phyloP scores from a whole-genome alignment of 257 asterid species.

The Voacanga thouarsii region DNA sequence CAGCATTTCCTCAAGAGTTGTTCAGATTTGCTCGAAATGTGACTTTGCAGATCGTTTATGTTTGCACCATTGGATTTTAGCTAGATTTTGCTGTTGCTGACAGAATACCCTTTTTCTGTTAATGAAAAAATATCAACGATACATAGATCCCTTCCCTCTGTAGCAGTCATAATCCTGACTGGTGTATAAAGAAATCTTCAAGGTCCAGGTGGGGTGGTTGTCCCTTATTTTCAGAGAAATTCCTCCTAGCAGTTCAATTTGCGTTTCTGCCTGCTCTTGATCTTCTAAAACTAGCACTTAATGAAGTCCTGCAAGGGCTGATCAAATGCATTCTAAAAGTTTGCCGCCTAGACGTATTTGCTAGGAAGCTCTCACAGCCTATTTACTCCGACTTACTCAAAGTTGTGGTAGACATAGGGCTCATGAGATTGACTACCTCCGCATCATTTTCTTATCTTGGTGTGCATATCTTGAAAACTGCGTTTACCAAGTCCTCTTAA shows the following conservation, averaged over 20 bases:
- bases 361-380: no score
- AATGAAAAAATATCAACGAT: not conserved
- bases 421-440: no score
- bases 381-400: no score
- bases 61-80: no score
- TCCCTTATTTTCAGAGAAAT: constrained; percentile 5
- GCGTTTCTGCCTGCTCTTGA: not conserved
- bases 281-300: not conserved
- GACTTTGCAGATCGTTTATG: no score
- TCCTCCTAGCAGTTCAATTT: not conserved
- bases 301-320: not conserved
- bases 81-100: no score
- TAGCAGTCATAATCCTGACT: not conserved
- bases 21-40: no score
- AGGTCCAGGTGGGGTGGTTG: not conserved
- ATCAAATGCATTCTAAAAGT: no score
- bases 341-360: no score
- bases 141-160: not conserved
- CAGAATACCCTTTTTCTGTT: not conserved
- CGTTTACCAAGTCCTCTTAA: not conserved
- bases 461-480: not conserved
- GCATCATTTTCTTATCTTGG: no score
- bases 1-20: no score
- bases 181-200: not conserved
- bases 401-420: no score